Evolutionary conservation across 164 flowering plant species (phyloP), one percentile per base, ranked within the genome.

Genomic region (Amborella trichopoda): DNA sequence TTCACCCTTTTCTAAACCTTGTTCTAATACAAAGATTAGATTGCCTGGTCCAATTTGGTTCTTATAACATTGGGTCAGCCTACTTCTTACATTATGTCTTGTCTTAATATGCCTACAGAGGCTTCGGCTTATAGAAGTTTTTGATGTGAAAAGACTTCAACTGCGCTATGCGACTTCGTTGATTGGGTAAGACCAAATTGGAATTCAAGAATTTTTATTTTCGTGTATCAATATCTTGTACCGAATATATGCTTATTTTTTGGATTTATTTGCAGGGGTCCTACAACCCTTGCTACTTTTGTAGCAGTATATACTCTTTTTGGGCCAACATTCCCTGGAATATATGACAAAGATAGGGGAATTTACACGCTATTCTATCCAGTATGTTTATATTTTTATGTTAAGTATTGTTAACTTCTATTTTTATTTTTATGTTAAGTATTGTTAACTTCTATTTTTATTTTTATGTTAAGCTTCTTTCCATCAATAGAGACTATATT

Each of bases 241-340:
- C 21, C 22, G 16, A 22, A 3, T 2, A 19, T 0, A n/a, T 48
- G 21, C 12, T 54, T 54, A 47, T 33, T 18, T 21, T 6, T n/a
- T 4, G 36, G 40, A 48, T 28, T 27, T 56, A 44, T 17, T 61
- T 63, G 18, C 72, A 91, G 98, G 27, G 98, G 98, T 40, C 90
- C 96, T 24, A 73, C 95, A 11, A 78, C 77, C 40, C 67, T 84
- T 26, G 99, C 96, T 39, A 91, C 99, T 54, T 91, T 91, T 70
- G 95, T 91, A 1, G 93, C 93, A 46, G 96, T 91, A 0, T 91
- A 91, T 74, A 77, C 81, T 32, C 81, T 91, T 53, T 87, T 91
- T 70, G 99, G 99, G 40, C 99, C 99, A 33, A 91, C 99, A 2
- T 91, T 70, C 67, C 96, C 96, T 53, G 99, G 96, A 42, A 76